These are phyloP conservation scores for Podaxis pistillaris DNA, from an alignment of 768 basidiomycete species.

Conservation along the genomic window DNA sequence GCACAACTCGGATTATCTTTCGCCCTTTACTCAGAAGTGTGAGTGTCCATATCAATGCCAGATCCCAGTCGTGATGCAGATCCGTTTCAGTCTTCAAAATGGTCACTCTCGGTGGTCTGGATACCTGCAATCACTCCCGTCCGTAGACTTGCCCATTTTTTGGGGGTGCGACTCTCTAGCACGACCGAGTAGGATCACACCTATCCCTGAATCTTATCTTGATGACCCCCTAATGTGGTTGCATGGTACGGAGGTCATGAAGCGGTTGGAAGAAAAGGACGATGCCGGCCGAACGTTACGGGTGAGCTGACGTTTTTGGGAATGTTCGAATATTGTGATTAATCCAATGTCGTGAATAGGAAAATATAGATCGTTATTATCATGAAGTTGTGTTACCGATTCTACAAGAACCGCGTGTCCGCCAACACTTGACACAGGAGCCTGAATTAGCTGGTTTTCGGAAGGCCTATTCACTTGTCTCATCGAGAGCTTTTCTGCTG, in stretches of 20 bases:
- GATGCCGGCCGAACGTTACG: conserved; percentile 21
- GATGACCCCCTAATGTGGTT: conserved; percentile 1
- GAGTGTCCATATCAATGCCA: conserved; percentile 11
- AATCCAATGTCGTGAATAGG: conserved; percentile 22
- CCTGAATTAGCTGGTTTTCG: conserved; percentile 43
- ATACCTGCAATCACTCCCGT: conserved; percentile 67
- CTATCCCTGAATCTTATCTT: neutral
- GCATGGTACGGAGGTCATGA: conserved; percentile 21
- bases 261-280: conserved; percentile 42
- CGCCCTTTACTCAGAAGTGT: conserved; percentile 68
- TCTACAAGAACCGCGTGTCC: conserved; percentile 22
- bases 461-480: conserved; percentile 63
- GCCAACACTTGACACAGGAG: conserved; percentile 10
- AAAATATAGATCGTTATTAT: conserved; percentile 36
- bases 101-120: conserved; percentile 13
- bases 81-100: conserved; percentile 44
- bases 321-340: neutral
- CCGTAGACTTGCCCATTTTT: conserved; percentile 59
- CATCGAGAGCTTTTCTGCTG: conserved; percentile 79
- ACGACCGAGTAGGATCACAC: conserved; percentile 16
- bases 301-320: neutral
- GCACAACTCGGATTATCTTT: conserved; percentile 62
- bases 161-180: conserved; percentile 36
- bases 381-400: conserved; percentile 30
- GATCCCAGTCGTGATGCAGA: conserved; percentile 9